phyloP scores from a whole-genome alignment of 1,284 basidiomycete genomes.

The Amylostereum areolatum region DNA sequence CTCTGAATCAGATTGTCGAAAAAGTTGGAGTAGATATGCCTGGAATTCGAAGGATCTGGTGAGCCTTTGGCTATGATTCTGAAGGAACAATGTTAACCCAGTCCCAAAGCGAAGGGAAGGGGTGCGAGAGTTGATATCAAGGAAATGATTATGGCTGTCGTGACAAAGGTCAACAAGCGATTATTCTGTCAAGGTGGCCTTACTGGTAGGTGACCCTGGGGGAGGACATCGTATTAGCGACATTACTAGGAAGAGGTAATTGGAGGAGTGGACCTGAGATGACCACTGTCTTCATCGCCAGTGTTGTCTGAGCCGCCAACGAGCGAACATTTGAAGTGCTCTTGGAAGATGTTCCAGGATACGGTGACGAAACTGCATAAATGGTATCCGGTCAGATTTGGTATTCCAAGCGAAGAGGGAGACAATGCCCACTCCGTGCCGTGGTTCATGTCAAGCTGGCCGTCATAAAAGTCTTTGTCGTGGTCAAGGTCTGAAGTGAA shows the following conservation, averaged over 20 bases:
- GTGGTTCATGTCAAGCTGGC: slow-evolving; percentile 18
- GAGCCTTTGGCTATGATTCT: background rate
- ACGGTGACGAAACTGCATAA: slow-evolving; percentile 16
- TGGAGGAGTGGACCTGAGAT: slow-evolving; percentile 7
- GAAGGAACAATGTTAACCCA: slow-evolving; percentile 2
- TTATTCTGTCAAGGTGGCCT: slow-evolving; percentile 7
- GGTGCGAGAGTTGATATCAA: slow-evolving; percentile 20
- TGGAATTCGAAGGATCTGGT: background rate
- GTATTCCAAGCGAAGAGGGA: background rate
- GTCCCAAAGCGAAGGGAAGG: slow-evolving; percentile 25
- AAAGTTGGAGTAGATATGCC: slow-evolving; percentile 21
- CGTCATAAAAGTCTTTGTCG: slow-evolving; percentile 21
- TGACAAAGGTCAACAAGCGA: background rate
- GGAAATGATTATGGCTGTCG: slow-evolving; percentile 5
- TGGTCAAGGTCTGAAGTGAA: slow-evolving; percentile 9
- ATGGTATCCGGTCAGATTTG: background rate
- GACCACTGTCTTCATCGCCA: slow-evolving; percentile 17
- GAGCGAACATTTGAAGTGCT: slow-evolving; percentile 19
- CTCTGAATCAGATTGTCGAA: slow-evolving; percentile 16
- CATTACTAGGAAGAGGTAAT: background rate
- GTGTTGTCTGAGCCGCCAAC: slow-evolving; percentile 18
- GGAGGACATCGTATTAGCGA: background rate
- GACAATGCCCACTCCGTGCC: slow-evolving; percentile 15
- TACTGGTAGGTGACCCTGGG: slow-evolving; percentile 20
- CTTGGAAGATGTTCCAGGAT: slow-evolving; percentile 19